These are phyloP conservation scores for Penicillium brasilianum DNA, from an alignment of 2,329 filamentous ascomycete species.

Conservation along the genomic window DNA sequence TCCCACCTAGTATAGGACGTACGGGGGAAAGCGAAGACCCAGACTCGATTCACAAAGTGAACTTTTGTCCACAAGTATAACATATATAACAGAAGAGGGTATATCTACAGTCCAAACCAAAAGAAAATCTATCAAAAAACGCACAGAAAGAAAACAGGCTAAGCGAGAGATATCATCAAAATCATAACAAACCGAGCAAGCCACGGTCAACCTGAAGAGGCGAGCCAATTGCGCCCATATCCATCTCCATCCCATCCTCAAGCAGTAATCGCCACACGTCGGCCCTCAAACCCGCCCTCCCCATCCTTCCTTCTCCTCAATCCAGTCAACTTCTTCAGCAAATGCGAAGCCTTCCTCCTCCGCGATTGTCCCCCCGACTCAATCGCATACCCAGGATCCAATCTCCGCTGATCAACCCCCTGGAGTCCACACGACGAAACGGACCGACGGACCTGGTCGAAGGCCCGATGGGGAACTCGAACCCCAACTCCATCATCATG, in stretches of 20 bases:
- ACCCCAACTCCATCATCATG: no score
- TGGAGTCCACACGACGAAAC: neutral
- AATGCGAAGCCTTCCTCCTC: constrained; percentile 21
- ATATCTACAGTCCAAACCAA: neutral
- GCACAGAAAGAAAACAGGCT: neutral
- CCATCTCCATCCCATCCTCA: neutral
- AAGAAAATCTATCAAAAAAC: neutral
- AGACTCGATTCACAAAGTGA: no score
- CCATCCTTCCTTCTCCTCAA: constrained; percentile 6
- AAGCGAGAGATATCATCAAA: neutral
- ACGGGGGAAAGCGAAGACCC: no score
- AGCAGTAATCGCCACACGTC: neutral
- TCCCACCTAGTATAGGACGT: no score
- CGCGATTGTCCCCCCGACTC: constrained; percentile 5
- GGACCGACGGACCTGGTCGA: neutral
- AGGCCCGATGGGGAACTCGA: neutral
- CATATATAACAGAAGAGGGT: neutral
- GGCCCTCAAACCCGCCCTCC: neutral
- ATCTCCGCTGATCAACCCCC: neutral
- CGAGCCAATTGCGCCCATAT: neutral
- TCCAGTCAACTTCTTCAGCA: constrained; percentile 29
- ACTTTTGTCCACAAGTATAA: no score
- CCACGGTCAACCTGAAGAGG: neutral
- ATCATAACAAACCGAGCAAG: neutral
- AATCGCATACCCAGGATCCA: neutral